Base-by-base conservation (phyloP, 768 basidiomycete genomes). In the Russula emetica region DNA sequence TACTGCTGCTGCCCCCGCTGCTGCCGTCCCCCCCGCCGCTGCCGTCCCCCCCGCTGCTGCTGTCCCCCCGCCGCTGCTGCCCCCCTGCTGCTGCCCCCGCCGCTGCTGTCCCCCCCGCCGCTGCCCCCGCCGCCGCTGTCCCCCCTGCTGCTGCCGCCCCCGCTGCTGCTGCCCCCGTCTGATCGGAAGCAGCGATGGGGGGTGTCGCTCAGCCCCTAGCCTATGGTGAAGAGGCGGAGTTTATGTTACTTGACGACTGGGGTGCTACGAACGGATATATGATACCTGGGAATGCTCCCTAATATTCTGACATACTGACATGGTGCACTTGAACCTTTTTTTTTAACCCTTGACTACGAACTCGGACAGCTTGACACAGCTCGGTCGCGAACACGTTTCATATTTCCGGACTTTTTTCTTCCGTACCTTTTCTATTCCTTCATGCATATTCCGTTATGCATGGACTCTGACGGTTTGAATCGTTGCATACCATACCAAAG, bases 381-480 rank as follows among this genome's bases (percentile, higher is more conserved):
- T 65, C 64, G 64, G 64, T 5, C 47, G 59, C 64, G 59, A 65
- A 51, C 49, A 56, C 59, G 59, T 61, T 61, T 64, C 36, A 64
- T 53, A 30, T 60, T 65, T 60, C 42, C 26, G 64, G 18, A 32
- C 30, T 18, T 38, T 61, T 60, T 49, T 61, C 20, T 18, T 44
- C 55, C 22, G 32, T 26, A 18, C 22, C 50, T 60, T 51, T 40
- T 59, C 22, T 64, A 32, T 47, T 53, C 6, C 44, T 53, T 26
- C 38, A 24, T 36, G 40, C 51, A 45, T 42, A n/a, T 24, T 13
- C 18, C n/a, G 34, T 5, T 22, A 60, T 65, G 59, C 32, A 61
- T 44, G 55, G 64, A 60, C 45, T n/a, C 40, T 65, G 64, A 56
- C 40, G 5, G 30, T 45, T 51, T 24, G 49, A 56, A 61, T 56